A percentile compares a stretch with the other conserved stretches of the same genome.
These are phyloP conservation scores for Solanum pimpinellifolium DNA, from an alignment of 257 asterid genomes.

Conservation along the genomic window DNA sequence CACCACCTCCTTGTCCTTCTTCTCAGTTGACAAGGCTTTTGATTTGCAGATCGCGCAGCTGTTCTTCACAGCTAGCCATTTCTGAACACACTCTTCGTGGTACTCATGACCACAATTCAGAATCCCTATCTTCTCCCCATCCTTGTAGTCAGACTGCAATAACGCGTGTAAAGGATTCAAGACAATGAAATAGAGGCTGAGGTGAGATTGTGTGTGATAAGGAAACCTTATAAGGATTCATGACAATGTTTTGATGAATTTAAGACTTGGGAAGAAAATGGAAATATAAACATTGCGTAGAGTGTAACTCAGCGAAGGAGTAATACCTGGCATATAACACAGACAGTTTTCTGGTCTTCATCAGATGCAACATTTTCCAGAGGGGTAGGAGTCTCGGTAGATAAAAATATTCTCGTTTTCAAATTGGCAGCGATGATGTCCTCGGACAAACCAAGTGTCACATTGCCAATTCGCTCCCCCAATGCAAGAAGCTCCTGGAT, in stretches of 20 bases:
- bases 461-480: constrained; percentile 80
- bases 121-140: constrained; percentile 34
- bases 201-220: neutral
- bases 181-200: neutral
- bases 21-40: constrained; percentile 32
- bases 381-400: constrained; percentile 12
- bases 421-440: constrained; percentile 30
- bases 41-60: constrained; percentile 71
- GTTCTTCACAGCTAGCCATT: constrained; percentile 62
- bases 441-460: constrained; percentile 58
- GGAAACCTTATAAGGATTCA: neutral
- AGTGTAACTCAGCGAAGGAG: neutral
- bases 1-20: constrained; percentile 10
- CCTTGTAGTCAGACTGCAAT: constrained; percentile 40
- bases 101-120: constrained; percentile 70
- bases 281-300: neutral
- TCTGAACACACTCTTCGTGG: constrained; percentile 54
- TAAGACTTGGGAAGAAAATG: neutral
- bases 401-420: constrained; percentile 41
- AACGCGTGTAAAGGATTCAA: neutral
- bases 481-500: constrained; percentile 78
- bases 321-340: constrained; percentile 76
- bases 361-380: constrained; percentile 16
- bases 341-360: constrained; percentile 31
- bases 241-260: neutral